A percentile compares a stretch with the other conserved stretches of the same genome.
Evolutionary conservation across 106 monocot genomes (phyloP).

Genomic region (Vanilla planifolia): DNA sequence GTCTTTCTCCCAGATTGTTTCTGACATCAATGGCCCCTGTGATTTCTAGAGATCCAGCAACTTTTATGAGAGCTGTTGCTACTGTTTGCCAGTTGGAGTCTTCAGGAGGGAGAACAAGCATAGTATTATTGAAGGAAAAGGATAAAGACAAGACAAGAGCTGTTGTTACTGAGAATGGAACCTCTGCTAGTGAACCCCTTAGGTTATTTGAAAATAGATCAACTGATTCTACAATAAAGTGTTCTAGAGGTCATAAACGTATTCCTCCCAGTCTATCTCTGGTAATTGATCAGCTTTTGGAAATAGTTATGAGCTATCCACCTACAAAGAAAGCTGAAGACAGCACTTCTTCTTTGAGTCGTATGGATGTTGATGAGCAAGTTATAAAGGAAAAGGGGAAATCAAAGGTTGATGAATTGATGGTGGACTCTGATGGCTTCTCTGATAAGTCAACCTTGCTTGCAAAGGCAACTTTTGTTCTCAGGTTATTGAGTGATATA

Average conservation of each 20-base stretch:
- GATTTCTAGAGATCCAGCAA: slow-evolving; percentile 56
- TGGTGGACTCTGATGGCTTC: slow-evolving; percentile 19
- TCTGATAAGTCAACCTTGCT: slow-evolving; percentile 49
- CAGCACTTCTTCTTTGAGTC: slow-evolving; percentile 9
- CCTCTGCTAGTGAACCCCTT: slow-evolving; percentile 26
- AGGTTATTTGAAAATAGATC: slow-evolving; percentile 33
- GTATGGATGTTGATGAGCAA: slow-evolving; percentile 58
- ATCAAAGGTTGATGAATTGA: slow-evolving; percentile 57
- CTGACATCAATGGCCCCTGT: slow-evolving; percentile 69
- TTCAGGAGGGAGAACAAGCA: slow-evolving; percentile 49
- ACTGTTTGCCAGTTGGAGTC: slow-evolving; percentile 62
- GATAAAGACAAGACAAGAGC: slow-evolving; percentile 58
- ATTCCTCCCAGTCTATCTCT: slow-evolving; percentile 55
- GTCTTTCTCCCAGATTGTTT: slow-evolving; percentile 41
- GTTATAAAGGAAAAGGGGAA: slow-evolving; percentile 55
- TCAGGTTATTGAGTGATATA: slow-evolving; percentile 79
- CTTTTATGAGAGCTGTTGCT: slow-evolving; percentile 67
- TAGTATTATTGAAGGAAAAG: slow-evolving; percentile 51
- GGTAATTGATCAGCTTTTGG: slow-evolving; percentile 74
- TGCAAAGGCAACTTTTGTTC: slow-evolving; percentile 52
- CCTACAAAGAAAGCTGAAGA: slow-evolving; percentile 30
- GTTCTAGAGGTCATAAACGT: slow-evolving; percentile 40
- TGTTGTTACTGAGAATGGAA: slow-evolving; percentile 24
- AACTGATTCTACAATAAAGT: slow-evolving; percentile 36
- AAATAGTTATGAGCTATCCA: slow-evolving; percentile 59